Evolutionary conservation across 2,329 filamentous ascomycete genomes (phyloP), one percentile per base, ranked within the genome.

Genomic region (Byssothecium circinans): DNA sequence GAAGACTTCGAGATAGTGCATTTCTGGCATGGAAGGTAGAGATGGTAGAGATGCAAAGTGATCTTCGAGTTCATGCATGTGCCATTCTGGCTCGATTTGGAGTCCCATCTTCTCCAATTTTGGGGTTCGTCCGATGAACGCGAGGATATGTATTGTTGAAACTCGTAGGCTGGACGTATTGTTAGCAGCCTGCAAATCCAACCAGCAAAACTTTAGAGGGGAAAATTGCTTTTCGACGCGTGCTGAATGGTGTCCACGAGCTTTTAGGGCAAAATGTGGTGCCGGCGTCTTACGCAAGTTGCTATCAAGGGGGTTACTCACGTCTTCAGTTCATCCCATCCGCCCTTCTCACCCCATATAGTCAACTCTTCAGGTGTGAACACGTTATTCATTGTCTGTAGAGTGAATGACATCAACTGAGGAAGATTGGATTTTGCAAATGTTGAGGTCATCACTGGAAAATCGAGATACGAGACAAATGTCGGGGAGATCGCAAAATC

Each of bases 351-450:
- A 25, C 37, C 47, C 47, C 47, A 50, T 23, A 46, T 22, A 18
- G 27, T 22, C 18, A 50, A 34, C 29, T 50, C 47, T 23, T 14
- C 12, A 22, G n/a, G 25, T 3, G 43, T 46, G 38, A 50, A 50
- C 5, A 50, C 22, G 4, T 45, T 20, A 14, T 34, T 34, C 17
- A 22, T 14, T 18, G 40, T 17, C 0, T 27, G 2, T 20, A 49
- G 20, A 6, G 5, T 6, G 32, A 34, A 18, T 22, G 32, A 14
- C 18, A 19, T n/a, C 11, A 41, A 17, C 7, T 15, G 20, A 33
- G 43, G 38, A 30, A 50, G 41, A 17, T 22, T 36, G 25, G 27
- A 20, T 32, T 29, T 22, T 7, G 27, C 22, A 25, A 50, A 43
- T 19, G 36, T 17, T 14, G 29, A 18, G 15, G 27, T 22, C 37